Evolutionary conservation across 2,329 filamentous ascomycete genomes (phyloP), one percentile per base, ranked within the genome.

Genomic region (Stenocarpella maydis): DNA sequence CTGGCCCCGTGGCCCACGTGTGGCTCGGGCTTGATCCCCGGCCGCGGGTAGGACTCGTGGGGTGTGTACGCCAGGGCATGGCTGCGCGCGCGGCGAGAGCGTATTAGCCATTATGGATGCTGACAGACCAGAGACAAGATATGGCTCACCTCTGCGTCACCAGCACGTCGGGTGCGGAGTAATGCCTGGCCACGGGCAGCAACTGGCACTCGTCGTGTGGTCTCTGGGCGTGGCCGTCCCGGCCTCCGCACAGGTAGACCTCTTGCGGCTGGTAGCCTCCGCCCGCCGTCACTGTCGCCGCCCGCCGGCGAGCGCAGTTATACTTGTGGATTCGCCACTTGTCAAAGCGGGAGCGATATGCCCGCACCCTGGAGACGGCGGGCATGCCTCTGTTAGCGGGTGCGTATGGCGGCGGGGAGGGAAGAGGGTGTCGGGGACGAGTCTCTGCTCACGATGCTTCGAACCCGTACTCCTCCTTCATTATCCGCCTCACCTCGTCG

Each of bases 291-390:
- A 55, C 52, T 26, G 65, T 49, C 41, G 53, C 65, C 6, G 65
- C 53, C 28, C 31, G 45, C 3, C 65, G 65, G 15, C 52, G 53
- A 10, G 65, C 52, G 21, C 61, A 63, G 65, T 82, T 84, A 75
- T 87, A 86, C 74, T 87, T 87, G 73, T 77, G 75, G 50, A 85
- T 72, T 4, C 77, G 73, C 85, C 85, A 86, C 69, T 75, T 78
- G 28, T 82, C 79, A 71, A 87, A 80, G 45, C 82, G 79, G n/a
- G 83, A 82, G 24, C 84, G 78, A 72, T 86, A 87, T 3, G 84
- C 83, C 64, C 85, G 82, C n/a, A 78, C 79, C 19, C 78, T 79
- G 34, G 41, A n/a, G 8, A 26, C 24, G 8, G 21, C n/a, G 2
- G 34, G 39, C 65, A 21, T 75, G 8, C 2, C 34, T 75, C 49